Evolutionary conservation across 352 stramenopile genomes (phyloP).

Genomic region (Globisporangium spinosum): DNA sequence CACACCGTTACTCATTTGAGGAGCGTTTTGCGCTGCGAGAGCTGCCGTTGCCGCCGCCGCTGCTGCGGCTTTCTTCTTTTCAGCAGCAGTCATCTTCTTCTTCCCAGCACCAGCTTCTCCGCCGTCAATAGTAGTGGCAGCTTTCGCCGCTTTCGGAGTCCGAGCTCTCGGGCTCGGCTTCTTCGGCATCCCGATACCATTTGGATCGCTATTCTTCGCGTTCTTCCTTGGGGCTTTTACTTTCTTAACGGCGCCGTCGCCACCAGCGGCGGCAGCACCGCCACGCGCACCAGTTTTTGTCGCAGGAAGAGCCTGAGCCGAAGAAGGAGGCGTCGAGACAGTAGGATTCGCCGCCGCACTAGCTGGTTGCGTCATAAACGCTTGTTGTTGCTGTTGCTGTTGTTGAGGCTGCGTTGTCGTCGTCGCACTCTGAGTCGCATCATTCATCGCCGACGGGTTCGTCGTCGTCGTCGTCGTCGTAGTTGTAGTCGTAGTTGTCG

Average conservation of each 20-base stretch:
- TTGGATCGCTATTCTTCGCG: conserved; percentile 21
- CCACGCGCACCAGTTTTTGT: background rate
- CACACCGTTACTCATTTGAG: background rate
- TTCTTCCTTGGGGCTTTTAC: conserved; percentile 17
- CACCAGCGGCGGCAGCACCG: background rate
- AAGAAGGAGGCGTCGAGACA: background rate
- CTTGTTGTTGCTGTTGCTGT: conserved; percentile 9
- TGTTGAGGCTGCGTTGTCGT: background rate
- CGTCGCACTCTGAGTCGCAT: conserved; percentile 3
- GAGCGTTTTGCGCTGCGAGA: background rate
- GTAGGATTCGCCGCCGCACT: background rate
- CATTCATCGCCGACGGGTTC: background rate
- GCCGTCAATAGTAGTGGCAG: conserved; percentile 17
- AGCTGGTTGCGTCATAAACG: background rate
- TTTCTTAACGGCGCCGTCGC: background rate
- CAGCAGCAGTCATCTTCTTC: conserved; percentile 17
- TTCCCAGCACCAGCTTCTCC: conserved; percentile 22
- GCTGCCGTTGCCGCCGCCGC: background rate
- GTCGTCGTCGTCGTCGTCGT: background rate
- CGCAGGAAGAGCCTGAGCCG: background rate
- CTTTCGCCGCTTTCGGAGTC: conserved; percentile 22
- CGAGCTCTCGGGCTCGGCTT: conserved; percentile 33
- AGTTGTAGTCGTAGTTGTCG: background rate
- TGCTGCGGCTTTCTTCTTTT: conserved; percentile 16
- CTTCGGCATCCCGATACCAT: conserved; percentile 15